These are phyloP conservation scores for Scheffersomyces parashehatae DNA, from an alignment of 1,139 yeast species.

Conservation along the genomic window DNA sequence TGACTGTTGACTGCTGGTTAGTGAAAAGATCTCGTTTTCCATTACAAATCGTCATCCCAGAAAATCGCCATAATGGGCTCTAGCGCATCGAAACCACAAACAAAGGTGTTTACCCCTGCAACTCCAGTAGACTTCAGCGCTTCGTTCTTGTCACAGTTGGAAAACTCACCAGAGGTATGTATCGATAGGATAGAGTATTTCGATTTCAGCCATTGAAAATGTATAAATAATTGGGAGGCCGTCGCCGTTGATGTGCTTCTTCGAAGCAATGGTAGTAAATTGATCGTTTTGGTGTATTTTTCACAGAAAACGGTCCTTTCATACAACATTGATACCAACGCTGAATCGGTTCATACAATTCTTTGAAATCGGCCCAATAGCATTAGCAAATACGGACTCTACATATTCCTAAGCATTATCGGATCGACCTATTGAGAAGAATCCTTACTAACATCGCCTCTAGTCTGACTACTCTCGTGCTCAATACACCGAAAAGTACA, in stretches of 20 bases:
- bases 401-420: neutral
- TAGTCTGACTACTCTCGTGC: constrained; percentile 77
- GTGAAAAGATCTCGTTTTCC: too few species aligned
- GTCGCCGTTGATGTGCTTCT: neutral
- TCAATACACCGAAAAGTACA: constrained; percentile 74
- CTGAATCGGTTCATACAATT: neutral
- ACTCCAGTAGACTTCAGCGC: constrained; percentile 78
- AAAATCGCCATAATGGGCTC: constrained; percentile 46
- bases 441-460: constrained; percentile 20
- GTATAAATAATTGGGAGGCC: neutral
- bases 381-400: neutral
- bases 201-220: neutral
- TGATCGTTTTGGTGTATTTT: too few species aligned
- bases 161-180: constrained; percentile 63
- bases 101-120: constrained; percentile 66
- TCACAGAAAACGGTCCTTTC: neutral
- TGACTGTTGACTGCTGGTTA: too few species aligned
- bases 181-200: neutral
- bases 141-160: constrained; percentile 68
- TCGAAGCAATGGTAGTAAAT: too few species aligned
- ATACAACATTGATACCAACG: neutral
- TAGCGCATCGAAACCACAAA: constrained; percentile 58
- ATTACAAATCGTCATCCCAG: too few species aligned
- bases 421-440: neutral
- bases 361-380: neutral